A percentile compares a stretch with the other conserved stretches of the same genome.
Evolutionary conservation across 2,329 filamentous ascomycete genomes (phyloP).

Genomic region (Epichloe bromicola): DNA sequence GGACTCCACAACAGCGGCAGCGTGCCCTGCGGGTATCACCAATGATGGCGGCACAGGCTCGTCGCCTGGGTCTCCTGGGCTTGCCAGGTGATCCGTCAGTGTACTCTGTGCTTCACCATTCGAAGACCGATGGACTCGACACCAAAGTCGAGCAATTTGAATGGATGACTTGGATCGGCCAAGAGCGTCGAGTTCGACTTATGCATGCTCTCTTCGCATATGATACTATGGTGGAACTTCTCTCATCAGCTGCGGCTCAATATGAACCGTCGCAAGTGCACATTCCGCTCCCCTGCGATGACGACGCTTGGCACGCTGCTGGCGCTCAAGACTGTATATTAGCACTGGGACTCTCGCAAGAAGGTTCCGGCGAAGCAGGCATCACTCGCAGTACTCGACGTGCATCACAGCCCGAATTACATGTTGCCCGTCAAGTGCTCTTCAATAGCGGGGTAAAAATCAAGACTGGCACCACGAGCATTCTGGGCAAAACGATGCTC

Average conservation of each 20-base stretch:
- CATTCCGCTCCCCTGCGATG: slow-evolving; percentile 58
- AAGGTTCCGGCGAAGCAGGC: slow-evolving; percentile 34
- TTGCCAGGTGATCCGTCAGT: slow-evolving; percentile 29
- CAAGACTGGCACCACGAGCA: neutral
- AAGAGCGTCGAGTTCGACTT: slow-evolving; percentile 53
- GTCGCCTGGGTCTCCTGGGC: slow-evolving; percentile 42
- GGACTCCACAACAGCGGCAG: slow-evolving; percentile 51
- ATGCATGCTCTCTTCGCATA: slow-evolving; percentile 53
- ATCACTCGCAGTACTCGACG: slow-evolving; percentile 44
- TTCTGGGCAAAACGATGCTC: slow-evolving; percentile 1
- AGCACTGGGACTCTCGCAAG: slow-evolving; percentile 46
- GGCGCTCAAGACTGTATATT: slow-evolving; percentile 46
- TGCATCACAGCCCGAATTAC: slow-evolving; percentile 40
- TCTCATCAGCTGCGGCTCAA: slow-evolving; percentile 54
- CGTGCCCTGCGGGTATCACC: slow-evolving; percentile 47
- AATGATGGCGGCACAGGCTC: slow-evolving; percentile 41
- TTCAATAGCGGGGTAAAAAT: slow-evolving; percentile 31
- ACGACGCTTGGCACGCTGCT: slow-evolving; percentile 59
- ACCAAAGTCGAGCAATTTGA: slow-evolving; percentile 17
- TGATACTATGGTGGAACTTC: slow-evolving; percentile 54
- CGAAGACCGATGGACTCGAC: slow-evolving; percentile 41
- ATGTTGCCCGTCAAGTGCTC: slow-evolving; percentile 47
- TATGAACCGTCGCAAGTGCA: slow-evolving; percentile 52
- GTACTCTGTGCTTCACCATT: slow-evolving; percentile 41
- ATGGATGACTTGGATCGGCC: slow-evolving; percentile 56